A percentile compares a stretch with the other conserved stretches of the same genome.
Conservation (phyloP, 345 rosid genomes). For the Brassica incana region DNA sequence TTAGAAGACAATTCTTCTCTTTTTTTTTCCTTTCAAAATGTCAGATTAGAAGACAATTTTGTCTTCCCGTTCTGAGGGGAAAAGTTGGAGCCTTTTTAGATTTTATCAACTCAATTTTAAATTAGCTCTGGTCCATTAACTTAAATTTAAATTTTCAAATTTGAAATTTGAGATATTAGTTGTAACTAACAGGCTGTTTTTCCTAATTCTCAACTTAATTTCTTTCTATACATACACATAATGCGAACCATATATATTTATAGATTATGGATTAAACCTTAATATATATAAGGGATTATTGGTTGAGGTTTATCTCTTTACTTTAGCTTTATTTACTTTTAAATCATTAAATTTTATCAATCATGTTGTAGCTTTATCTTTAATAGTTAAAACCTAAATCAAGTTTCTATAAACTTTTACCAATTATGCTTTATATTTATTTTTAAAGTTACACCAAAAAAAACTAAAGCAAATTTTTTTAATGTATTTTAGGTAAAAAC, state of each 20-base stretch:
- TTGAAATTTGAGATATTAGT: conserved; percentile 7
- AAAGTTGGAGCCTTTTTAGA: conserved; percentile 28
- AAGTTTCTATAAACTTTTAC: no score
- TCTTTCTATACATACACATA: neutral
- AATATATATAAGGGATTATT: neutral
- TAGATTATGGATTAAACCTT: neutral
- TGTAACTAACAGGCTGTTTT: conserved; percentile 7
- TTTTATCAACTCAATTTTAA: conserved; percentile 13
- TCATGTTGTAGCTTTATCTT: no score
- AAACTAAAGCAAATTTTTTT: no score
- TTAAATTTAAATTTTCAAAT: conserved; percentile 16
- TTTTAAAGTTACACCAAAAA: no score
- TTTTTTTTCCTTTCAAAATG: neutral
- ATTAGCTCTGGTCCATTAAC: conserved; percentile 12
- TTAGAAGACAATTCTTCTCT: conserved; percentile 25
- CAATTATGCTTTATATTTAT: no score
- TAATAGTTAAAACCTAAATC: no score
- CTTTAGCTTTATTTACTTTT: no score
- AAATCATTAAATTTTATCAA: no score
- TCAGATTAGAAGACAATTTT: conserved; percentile 26
- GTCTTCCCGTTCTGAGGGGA: conserved; percentile 36
- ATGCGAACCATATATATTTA: neutral
- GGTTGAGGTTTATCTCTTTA: no score
- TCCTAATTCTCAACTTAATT: neutral
- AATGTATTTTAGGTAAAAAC: no score